These are phyloP conservation scores for Eugenia klotzschiana DNA, from an alignment of 441 rosid species.

Conservation along the genomic window DNA sequence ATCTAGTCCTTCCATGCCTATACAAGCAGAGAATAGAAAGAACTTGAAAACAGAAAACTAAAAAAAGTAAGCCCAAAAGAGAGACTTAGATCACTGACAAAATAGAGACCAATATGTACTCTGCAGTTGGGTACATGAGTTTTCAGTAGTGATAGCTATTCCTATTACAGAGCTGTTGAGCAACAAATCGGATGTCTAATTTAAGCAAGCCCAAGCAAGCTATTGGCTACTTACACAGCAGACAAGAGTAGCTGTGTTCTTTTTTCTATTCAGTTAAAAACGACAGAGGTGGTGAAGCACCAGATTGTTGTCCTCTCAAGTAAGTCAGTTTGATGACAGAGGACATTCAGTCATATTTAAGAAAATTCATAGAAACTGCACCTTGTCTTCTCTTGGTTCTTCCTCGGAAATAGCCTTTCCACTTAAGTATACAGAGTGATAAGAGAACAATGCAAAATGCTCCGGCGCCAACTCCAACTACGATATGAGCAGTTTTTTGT, in stretches of 20 bases:
- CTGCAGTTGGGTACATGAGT: background rate
- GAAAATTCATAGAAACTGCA: background rate
- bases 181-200: background rate
- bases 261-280: background rate
- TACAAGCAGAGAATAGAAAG: background rate
- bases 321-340: background rate
- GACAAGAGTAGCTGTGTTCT: background rate
- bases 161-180: background rate
- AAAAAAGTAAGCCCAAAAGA: background rate
- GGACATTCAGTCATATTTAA: background rate
- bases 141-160: background rate
- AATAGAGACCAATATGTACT: background rate
- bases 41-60: background rate
- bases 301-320: background rate
- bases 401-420: slow-evolving; percentile 17
- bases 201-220: background rate
- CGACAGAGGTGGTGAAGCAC: background rate
- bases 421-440: slow-evolving; percentile 27
- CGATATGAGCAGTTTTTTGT: slow-evolving; percentile 6
- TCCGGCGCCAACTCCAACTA: slow-evolving; percentile 12
- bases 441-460: slow-evolving; percentile 14
- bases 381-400: slow-evolving; percentile 19
- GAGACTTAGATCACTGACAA: background rate
- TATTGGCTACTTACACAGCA: background rate
- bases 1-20: slow-evolving; percentile 22